A percentile compares a stretch with the other conserved stretches of the same genome.
Evolutionary conservation across 495 filamentous ascomycete species (phyloP).

Genomic region (Stereocaulon alpinum): DNA sequence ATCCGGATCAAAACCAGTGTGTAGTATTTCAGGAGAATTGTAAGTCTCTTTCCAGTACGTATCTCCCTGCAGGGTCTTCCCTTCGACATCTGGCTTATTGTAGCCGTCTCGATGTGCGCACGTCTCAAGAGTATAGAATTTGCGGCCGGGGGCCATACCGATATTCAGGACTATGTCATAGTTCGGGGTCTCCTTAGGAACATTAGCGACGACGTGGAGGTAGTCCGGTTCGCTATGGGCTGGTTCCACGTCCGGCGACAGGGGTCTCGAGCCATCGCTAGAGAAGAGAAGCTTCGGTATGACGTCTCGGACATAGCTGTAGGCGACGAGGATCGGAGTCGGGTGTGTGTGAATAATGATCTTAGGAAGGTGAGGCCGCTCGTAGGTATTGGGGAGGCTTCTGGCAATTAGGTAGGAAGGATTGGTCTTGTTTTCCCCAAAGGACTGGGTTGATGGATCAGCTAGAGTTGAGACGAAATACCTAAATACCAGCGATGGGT

Average conservation of each 20-base stretch:
- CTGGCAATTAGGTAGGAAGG: constrained; percentile 60
- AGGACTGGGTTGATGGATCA: constrained; percentile 42
- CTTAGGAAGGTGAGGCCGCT: constrained; percentile 32
- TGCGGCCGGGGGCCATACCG: constrained; percentile 64
- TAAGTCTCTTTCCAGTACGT: constrained; percentile 37
- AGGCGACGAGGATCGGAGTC: constrained; percentile 57
- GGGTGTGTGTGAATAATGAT: constrained; percentile 59
- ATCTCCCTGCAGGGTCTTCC: constrained; percentile 42
- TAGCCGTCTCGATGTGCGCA: constrained; percentile 71
- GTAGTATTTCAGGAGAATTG: constrained; percentile 30
- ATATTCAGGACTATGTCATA: constrained; percentile 67
- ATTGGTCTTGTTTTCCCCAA: constrained; percentile 56
- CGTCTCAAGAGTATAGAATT: constrained; percentile 59
- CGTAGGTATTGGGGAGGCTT: constrained; percentile 32
- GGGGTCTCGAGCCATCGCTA: not conserved
- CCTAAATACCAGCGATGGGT: constrained; percentile 4
- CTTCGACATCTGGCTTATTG: constrained; percentile 55
- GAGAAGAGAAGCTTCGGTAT: constrained; percentile 47
- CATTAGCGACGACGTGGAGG: constrained; percentile 24
- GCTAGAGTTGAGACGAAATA: constrained; percentile 12
- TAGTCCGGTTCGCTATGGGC: not conserved
- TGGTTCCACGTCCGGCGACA: not conserved
- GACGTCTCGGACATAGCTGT: constrained; percentile 48
- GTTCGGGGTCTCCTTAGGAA: constrained; percentile 32
- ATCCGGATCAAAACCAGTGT: constrained; percentile 41